Conservation (phyloP, 768 basidiomycete genomes). For the Gymnopilus junonius region DNA sequence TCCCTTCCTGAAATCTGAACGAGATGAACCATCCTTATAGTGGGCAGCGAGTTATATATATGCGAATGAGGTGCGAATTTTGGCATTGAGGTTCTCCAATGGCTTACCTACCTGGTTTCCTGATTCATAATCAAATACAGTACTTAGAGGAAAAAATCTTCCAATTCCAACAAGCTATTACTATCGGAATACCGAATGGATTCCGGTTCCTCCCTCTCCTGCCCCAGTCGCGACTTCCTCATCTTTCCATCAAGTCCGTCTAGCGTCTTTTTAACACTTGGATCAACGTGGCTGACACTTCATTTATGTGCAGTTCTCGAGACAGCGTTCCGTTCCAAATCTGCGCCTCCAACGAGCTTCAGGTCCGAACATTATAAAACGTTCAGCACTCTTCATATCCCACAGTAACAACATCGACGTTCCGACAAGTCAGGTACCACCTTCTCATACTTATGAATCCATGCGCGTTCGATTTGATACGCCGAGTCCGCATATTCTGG, state of each 20-base stretch:
- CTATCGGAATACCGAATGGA: slow-evolving; percentile 13
- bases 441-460: slow-evolving; percentile 10
- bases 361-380: slow-evolving; percentile 4
- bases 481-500: slow-evolving; percentile 2
- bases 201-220: slow-evolving; percentile 9
- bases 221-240: not conserved
- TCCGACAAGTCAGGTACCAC: not conserved
- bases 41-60: slow-evolving; percentile 39
- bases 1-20: not conserved
- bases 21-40: slow-evolving; percentile 38
- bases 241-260: not conserved
- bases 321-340: not conserved
- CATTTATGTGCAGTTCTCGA: not conserved
- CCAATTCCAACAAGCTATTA: slow-evolving; percentile 6
- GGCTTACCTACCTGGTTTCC: not conserved
- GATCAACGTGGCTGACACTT: not conserved
- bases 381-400: slow-evolving; percentile 3
- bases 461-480: slow-evolving; percentile 21
- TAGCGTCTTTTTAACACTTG: not conserved
- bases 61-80: slow-evolving; percentile 32
- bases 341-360: not conserved
- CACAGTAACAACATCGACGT: not conserved
- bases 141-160: slow-evolving; percentile 3
- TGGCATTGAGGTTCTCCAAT: not conserved
- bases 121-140: not conserved